These are phyloP conservation scores for Colletotrichum endophyticum DNA, from an alignment of 2,329 filamentous ascomycete species.

Conservation along the genomic window DNA sequence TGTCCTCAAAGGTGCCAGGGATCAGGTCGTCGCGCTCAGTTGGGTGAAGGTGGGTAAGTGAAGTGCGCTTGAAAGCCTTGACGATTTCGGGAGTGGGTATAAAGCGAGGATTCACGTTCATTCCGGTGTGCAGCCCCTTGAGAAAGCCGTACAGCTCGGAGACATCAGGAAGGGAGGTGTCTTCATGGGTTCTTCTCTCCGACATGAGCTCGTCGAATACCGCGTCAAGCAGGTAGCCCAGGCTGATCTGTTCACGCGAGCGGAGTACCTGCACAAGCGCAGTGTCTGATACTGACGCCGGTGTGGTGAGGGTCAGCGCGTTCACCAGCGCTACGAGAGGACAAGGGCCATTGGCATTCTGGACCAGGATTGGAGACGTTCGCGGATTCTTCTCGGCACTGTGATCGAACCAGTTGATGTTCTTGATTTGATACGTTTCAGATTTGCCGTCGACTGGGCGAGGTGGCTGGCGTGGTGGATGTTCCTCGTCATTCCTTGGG, in stretches of 20 bases:
- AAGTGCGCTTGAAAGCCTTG: conserved; percentile 54
- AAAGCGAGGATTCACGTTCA: conserved; percentile 97
- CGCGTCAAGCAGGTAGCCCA: conserved; percentile 84
- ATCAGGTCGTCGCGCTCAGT: conserved; percentile 52
- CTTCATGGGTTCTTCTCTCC: conserved; percentile 65
- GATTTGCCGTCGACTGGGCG: conserved; percentile 49
- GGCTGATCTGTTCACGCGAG: conserved; percentile 84
- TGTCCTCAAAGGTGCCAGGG: conserved; percentile 83
- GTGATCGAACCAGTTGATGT: conserved; percentile 82
- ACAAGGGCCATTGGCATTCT: conserved; percentile 94
- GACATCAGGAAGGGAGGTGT: conserved; percentile 79
- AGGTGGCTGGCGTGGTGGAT: conserved; percentile 39
- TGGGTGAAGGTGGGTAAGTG: conserved; percentile 57
- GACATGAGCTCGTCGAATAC: conserved; percentile 95
- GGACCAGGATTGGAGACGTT: conserved; percentile 85
- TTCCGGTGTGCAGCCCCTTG: conserved; percentile 87
- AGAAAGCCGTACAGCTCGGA: conserved; percentile 88
- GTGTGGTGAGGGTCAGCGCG: conserved; percentile 83
- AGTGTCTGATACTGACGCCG: conserved; percentile 64
- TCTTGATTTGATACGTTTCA: conserved; percentile 93
- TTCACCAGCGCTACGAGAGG: conserved; percentile 93
- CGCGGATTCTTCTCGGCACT: conserved; percentile 65
- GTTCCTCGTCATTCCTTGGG: conserved; percentile 33
- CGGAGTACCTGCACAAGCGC: conserved; percentile 79
- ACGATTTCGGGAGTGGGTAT: conserved; percentile 61